Conservation (phyloP, 805 yeast genomes). For the Teunomyces atbi region DNA sequence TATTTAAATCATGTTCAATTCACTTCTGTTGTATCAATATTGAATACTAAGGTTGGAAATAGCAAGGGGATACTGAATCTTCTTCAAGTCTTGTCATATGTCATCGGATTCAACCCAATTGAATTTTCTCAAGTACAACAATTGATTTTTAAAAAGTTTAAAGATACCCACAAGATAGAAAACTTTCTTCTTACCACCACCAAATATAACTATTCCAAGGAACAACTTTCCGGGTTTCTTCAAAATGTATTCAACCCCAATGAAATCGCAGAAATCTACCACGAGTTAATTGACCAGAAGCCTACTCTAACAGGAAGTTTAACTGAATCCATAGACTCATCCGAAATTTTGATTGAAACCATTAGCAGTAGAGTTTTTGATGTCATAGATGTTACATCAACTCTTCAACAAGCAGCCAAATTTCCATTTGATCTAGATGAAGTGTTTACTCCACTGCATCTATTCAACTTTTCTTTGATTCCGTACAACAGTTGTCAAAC, state of each 20-base stretch:
- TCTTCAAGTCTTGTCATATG: not conserved
- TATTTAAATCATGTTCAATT: not conserved
- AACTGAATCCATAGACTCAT: not conserved
- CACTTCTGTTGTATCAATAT: not conserved
- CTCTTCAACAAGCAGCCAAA: not conserved
- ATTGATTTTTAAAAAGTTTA: not conserved
- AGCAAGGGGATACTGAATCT: not conserved
- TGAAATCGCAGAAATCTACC: not conserved
- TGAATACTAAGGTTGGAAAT: not conserved
- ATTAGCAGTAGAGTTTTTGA: not conserved
- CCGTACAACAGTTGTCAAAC: not conserved
- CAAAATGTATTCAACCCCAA: not conserved
- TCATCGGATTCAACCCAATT: not conserved
- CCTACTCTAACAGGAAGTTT: not conserved
- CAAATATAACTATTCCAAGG: not conserved
- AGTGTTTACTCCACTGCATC: not conserved
- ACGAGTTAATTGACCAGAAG: not conserved
- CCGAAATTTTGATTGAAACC: not conserved
- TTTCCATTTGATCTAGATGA: not conserved
- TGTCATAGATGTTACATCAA: not conserved
- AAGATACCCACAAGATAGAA: not conserved
- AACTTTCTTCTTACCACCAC: not conserved
- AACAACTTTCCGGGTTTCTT: not conserved
- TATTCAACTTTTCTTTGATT: not conserved
- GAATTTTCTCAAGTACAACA: slow-evolving; percentile 2